Percentiles rank a stretch among this genome's conserved stretches.
These are phyloP conservation scores for Nemophila menziesii DNA, from an alignment of 257 asterid genomes.

Conservation along the genomic window DNA sequence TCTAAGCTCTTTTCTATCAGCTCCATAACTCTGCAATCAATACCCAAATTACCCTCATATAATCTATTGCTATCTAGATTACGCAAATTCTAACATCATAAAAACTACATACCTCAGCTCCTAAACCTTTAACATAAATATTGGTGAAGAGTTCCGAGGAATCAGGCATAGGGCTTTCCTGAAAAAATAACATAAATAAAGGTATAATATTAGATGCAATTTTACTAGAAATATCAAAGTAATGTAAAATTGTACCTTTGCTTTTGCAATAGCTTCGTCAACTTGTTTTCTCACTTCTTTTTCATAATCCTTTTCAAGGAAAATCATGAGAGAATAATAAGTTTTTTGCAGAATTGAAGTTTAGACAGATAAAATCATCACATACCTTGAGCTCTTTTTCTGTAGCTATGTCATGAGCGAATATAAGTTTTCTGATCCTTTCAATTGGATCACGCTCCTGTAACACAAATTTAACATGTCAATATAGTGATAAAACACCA, in stretches of 20 bases:
- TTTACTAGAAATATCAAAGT: too few relatives aligned
- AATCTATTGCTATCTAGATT: not conserved
- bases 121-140: conserved; percentile 67
- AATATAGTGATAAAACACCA: not conserved
- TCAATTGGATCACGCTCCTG: conserved; percentile 98
- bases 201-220: not conserved
- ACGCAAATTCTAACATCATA: not conserved
- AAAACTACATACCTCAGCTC: conserved; percentile 59
- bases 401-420: conserved; percentile 64
- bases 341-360: not conserved
- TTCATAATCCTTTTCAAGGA: conserved; percentile 66
- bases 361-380: not conserved
- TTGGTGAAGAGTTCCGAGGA: conserved; percentile 89
- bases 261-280: conserved; percentile 92
- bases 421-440: conserved; percentile 75
- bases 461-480: conserved; percentile 6
- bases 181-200: conserved; percentile 18
- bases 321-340: conserved; percentile 2
- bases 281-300: conserved; percentile 74
- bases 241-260: conserved; percentile 54
- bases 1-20: conserved; percentile 77
- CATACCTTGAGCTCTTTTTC: conserved; percentile 86
- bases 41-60: conserved; percentile 2
- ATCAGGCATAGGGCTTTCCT: conserved; percentile 91
- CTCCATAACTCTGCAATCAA: conserved; percentile 63